phyloP scores from a whole-genome alignment of 345 rosid species.

The Corymbia maculata region DNA sequence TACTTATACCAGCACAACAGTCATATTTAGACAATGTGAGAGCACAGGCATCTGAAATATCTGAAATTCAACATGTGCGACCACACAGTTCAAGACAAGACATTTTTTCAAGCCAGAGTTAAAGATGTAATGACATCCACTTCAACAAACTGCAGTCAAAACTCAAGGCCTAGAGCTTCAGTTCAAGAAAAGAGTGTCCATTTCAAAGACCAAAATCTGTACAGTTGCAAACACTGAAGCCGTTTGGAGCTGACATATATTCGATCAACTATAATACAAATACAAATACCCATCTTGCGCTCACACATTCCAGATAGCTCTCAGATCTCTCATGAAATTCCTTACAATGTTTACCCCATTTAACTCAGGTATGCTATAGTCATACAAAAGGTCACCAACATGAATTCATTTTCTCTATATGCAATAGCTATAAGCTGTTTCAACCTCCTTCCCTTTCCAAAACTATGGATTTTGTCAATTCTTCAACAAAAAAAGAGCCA shows the following conservation, averaged over 20 bases:
- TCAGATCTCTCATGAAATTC: background rate
- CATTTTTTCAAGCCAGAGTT: background rate
- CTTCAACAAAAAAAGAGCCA: background rate
- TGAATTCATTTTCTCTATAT: background rate
- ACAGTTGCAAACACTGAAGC: background rate
- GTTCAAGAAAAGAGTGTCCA: background rate
- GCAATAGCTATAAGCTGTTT: background rate
- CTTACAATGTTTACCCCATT: background rate
- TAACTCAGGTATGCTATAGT: background rate
- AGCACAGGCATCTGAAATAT: background rate
- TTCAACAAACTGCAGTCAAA: background rate
- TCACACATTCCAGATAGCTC: background rate
- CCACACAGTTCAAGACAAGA: background rate
- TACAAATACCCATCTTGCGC: background rate
- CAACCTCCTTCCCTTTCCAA: background rate
- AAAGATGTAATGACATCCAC: background rate
- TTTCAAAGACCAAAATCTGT: background rate
- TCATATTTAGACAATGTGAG: background rate
- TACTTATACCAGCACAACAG: background rate
- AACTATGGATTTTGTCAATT: background rate
- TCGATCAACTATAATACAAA: background rate
- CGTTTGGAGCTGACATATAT: background rate
- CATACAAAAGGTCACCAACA: background rate
- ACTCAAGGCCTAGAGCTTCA: background rate
- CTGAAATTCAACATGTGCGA: background rate